Conservation (phyloP, 2,329 filamentous ascomycete species). For the Emmonsiellopsis sp. region DNA sequence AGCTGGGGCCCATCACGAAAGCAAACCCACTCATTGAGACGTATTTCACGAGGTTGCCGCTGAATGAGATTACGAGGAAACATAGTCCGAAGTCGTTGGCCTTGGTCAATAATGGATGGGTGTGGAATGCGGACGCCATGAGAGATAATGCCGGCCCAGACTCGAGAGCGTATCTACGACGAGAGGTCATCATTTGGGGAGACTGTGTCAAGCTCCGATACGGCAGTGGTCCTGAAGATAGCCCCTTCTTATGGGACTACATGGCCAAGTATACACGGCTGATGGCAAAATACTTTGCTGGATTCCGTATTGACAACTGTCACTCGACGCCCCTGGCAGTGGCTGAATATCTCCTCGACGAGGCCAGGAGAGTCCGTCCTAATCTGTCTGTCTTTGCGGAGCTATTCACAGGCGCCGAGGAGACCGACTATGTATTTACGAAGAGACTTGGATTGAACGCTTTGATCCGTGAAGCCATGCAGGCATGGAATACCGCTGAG, state of each 20-base stretch:
- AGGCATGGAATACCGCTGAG: constrained; percentile 91
- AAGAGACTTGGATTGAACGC: constrained; percentile 85
- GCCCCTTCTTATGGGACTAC: constrained; percentile 87
- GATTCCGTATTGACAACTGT: constrained; percentile 95
- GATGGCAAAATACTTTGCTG: constrained; percentile 89
- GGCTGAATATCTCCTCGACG: constrained; percentile 87
- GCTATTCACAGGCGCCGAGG: constrained; percentile 88
- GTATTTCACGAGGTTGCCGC: constrained; percentile 84
- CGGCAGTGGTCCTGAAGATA: constrained; percentile 69
- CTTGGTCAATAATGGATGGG: constrained; percentile 94
- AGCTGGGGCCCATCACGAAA: constrained; percentile 66
- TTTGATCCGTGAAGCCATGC: constrained; percentile 95
- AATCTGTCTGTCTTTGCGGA: constrained; percentile 90
- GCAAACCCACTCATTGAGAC: constrained; percentile 78
- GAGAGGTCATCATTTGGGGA: constrained; percentile 96
- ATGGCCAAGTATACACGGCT: constrained; percentile 89
- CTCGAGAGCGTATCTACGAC: constrained; percentile 85
- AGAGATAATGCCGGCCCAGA: constrained; percentile 85
- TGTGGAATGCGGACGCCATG: constrained; percentile 94
- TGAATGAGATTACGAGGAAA: constrained; percentile 66
- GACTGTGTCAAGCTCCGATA: constrained; percentile 97
- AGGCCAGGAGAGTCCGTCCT: constrained; percentile 78
- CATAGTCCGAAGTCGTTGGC: constrained; percentile 68
- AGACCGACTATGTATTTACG: constrained; percentile 93
- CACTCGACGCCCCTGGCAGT: constrained; percentile 93